phyloP scores from a whole-genome alignment of 345 rosid species.

The Eucalyptus coolabah region DNA sequence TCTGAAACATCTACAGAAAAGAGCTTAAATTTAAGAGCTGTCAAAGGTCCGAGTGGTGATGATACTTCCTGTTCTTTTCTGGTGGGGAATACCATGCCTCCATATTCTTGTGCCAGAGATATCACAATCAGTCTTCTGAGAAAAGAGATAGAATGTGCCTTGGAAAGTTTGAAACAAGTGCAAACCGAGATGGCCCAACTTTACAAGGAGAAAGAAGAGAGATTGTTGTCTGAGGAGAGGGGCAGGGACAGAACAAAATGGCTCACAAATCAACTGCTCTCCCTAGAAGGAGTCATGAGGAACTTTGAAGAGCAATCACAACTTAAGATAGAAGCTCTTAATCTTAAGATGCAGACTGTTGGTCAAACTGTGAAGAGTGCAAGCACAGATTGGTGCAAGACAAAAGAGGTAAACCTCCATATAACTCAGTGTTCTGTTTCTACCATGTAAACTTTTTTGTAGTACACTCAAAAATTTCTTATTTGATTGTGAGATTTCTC shows the following conservation, averaged over 20 bases:
- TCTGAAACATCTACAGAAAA: constrained; percentile 1
- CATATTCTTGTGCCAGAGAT: constrained; percentile 21
- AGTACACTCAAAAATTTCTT: neutral
- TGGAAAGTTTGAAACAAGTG: constrained; percentile 60
- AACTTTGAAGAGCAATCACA: constrained; percentile 40
- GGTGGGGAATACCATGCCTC: constrained; percentile 1
- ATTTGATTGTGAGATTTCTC: neutral
- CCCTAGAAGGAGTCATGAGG: constrained; percentile 32
- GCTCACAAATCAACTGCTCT: constrained; percentile 28
- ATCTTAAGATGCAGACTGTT: constrained; percentile 31
- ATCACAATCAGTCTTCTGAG: constrained; percentile 48
- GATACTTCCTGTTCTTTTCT: constrained; percentile 9
- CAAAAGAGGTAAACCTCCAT: constrained; percentile 34
- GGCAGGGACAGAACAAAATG: constrained; percentile 31
- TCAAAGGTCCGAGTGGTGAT: constrained; percentile 12
- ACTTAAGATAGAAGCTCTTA: constrained; percentile 24
- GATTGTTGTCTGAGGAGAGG: constrained; percentile 36
- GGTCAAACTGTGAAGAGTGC: constrained; percentile 27
- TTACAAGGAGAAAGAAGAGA: constrained; percentile 50
- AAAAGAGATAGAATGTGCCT: constrained; percentile 71
- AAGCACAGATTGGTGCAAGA: constrained; percentile 21
- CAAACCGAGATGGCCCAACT: constrained; percentile 55
- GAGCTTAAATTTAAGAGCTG: neutral
- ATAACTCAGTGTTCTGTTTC: neutral
- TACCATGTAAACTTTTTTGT: neutral